A percentile compares a stretch with the other conserved stretches of the same genome.
Evolutionary conservation across 73 alveolate genomes (phyloP).

Genomic region (Durusdinium trenchii): DNA sequence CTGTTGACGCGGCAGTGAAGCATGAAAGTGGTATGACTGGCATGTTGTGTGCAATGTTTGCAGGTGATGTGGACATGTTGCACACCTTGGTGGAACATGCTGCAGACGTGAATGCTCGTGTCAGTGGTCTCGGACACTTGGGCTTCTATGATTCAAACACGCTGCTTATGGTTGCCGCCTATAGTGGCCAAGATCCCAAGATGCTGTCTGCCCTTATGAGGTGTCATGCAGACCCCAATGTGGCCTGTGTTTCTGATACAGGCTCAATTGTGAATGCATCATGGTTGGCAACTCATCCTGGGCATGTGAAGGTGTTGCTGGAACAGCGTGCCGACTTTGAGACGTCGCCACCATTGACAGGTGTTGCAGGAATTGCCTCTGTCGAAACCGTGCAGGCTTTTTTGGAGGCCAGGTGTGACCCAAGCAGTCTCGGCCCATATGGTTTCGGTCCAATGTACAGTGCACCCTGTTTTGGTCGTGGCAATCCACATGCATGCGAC

Average conservation of each 20-base stretch:
- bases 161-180: constrained; percentile 67
- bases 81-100: background rate
- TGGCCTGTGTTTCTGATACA: no score
- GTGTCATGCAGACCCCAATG: constrained; percentile 48
- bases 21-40: constrained; percentile 48
- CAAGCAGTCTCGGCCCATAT: background rate
- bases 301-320: constrained; percentile 58
- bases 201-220: constrained; percentile 41
- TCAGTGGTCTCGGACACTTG: background rate
- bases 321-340: constrained; percentile 47
- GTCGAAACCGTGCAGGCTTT: no score
- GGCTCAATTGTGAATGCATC: constrained; percentile 19
- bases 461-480: constrained; percentile 44
- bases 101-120: background rate
- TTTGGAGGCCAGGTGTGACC: constrained; percentile 22
- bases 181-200: constrained; percentile 34
- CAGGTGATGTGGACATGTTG: background rate
- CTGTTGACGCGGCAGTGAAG: background rate
- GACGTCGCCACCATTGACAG: no score
- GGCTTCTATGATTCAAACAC: constrained; percentile 75
- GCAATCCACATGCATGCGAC: background rate
- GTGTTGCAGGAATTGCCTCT: no score
- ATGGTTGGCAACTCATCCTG: constrained; percentile 28
- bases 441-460: constrained; percentile 78
- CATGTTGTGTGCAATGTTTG: constrained; percentile 16